Conservation (phyloP, 31 red algal species). For the Asparagopsis taxiformis region DNA sequence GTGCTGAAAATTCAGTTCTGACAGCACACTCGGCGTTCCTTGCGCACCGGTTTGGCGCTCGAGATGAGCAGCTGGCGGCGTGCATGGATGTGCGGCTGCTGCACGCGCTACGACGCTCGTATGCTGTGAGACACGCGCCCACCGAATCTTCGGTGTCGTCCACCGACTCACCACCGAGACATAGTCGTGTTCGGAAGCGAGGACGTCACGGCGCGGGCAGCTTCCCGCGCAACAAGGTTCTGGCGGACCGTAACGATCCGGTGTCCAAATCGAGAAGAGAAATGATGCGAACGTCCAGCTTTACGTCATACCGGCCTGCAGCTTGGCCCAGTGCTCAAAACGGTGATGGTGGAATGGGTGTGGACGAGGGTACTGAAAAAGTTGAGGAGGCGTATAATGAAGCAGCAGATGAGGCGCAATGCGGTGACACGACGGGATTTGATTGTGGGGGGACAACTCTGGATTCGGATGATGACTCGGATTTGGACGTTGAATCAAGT, state of each 20-base stretch:
- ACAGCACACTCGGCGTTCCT: conserved; percentile 60
- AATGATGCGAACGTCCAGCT: background rate
- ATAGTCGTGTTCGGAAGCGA: background rate
- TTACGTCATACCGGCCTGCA: background rate
- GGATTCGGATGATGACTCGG: conserved; percentile 8
- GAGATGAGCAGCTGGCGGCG: conserved; percentile 28
- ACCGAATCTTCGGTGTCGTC: conserved; percentile 6
- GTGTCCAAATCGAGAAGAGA: background rate
- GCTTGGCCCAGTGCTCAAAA: background rate
- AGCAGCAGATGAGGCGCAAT: background rate
- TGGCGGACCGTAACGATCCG: background rate
- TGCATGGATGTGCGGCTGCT: conserved; percentile 38
- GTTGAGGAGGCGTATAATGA: background rate
- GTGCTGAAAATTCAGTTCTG: conserved; percentile 54
- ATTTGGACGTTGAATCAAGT: background rate
- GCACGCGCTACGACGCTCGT: conserved; percentile 7
- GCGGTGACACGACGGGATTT: no score
- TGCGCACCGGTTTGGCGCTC: conserved; percentile 50
- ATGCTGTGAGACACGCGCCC: conserved; percentile 5
- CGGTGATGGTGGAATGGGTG: background rate
- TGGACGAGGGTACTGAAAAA: background rate
- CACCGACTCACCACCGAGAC: background rate
- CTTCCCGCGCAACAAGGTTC: background rate
- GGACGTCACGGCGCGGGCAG: background rate
- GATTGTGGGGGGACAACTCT: no score